phyloP scores from a whole-genome alignment of 331 rosid genomes.

The Phaseolus coccineus region DNA sequence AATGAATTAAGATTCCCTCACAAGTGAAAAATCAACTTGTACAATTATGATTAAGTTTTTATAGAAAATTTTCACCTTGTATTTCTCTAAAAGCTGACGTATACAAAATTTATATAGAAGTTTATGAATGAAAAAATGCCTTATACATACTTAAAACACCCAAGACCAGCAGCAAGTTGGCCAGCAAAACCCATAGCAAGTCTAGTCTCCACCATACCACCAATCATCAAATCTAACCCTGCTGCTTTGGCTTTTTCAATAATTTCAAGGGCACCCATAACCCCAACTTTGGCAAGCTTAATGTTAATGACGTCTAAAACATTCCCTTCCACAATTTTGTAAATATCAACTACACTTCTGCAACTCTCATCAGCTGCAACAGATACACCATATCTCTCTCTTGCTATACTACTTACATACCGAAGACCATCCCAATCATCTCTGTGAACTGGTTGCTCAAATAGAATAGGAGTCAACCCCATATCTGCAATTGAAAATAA shows the following conservation, averaged over 20 bases:
- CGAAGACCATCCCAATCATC: slow-evolving; percentile 99
- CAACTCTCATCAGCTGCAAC: slow-evolving; percentile 99
- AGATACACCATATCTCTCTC: slow-evolving; percentile 78
- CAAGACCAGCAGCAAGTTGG: slow-evolving; percentile 97
- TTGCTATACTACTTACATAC: slow-evolving; percentile 64
- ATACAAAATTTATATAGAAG: too few relatives aligned
- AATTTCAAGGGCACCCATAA: slow-evolving; percentile 78
- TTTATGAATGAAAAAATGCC: background rate
- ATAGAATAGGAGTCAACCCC: slow-evolving; percentile 83
- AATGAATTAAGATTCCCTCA: background rate
- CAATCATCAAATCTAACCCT: slow-evolving; percentile 82
- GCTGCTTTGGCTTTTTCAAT: slow-evolving; percentile 72
- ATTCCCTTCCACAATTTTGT: slow-evolving; percentile 72
- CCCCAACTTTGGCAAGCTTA: slow-evolving; percentile 94
- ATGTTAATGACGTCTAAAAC: slow-evolving; percentile 83
- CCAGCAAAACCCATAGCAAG: slow-evolving; percentile 98
- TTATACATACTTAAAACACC: slow-evolving; percentile 71
- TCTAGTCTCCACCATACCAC: slow-evolving; percentile 99
- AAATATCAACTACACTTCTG: slow-evolving; percentile 69
- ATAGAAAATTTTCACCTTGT: too few relatives aligned
- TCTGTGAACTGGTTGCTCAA: slow-evolving; percentile 96
- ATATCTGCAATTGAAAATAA: slow-evolving; percentile 63
- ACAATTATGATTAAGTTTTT: too few relatives aligned
- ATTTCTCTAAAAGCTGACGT: too few relatives aligned
- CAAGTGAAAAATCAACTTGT: too few relatives aligned